A percentile compares a stretch with the other conserved stretches of the same genome.
These are phyloP conservation scores for Leccinum subrobustum DNA, from an alignment of 1,284 basidiomycete species.

Conservation along the genomic window DNA sequence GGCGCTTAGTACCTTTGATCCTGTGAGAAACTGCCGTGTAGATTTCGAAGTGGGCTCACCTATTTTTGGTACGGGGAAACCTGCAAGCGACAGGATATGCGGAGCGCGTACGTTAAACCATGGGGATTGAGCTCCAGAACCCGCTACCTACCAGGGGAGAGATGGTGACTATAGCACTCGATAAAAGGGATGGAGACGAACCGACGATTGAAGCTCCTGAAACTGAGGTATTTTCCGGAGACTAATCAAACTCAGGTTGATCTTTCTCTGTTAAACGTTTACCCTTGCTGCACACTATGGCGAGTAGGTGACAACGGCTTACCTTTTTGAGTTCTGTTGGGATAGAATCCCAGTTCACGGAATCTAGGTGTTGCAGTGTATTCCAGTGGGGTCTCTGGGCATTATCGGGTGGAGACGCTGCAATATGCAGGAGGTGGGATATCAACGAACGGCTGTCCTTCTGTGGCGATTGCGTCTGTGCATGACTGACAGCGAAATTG, in stretches of 20 bases:
- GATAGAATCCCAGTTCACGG: constrained; percentile 62
- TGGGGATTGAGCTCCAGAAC: constrained; percentile 39
- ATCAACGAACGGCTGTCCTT: constrained; percentile 35
- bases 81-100: constrained; percentile 48
- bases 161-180: background rate
- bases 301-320: background rate
- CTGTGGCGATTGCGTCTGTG: constrained; percentile 25
- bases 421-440: constrained; percentile 62
- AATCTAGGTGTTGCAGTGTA: constrained; percentile 48
- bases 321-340: constrained; percentile 63
- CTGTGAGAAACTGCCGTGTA: constrained; percentile 14
- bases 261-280: constrained; percentile 49
- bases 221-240: constrained; percentile 48
- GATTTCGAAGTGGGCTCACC: constrained; percentile 5
- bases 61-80: constrained; percentile 48
- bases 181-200: constrained; percentile 31
- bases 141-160: constrained; percentile 35
- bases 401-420: constrained; percentile 53
- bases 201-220: constrained; percentile 50
- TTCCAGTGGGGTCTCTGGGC: constrained; percentile 59
- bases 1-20: constrained; percentile 30
- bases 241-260: constrained; percentile 55
- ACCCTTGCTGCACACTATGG: background rate
- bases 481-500: constrained; percentile 12
- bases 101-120: constrained; percentile 54